phyloP scores from a whole-genome alignment of 768 basidiomycete species.

The Mycena floridula region DNA sequence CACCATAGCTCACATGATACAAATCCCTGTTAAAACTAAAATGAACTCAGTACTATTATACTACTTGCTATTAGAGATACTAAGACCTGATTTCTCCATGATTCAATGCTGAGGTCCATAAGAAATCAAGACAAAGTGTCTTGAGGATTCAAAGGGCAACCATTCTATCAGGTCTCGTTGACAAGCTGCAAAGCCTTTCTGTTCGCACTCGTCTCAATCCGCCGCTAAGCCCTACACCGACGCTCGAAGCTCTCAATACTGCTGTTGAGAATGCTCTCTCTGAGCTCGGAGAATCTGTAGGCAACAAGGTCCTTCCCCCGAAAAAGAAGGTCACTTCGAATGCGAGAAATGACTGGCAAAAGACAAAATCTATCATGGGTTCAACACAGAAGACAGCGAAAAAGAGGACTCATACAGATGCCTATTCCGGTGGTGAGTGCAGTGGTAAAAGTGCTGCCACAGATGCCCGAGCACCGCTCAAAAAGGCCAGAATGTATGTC shows the following conservation, averaged over 20 bases:
- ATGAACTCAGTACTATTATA: too few species aligned
- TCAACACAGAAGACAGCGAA: neutral
- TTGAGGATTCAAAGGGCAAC: too few species aligned
- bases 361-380: neutral
- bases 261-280: neutral
- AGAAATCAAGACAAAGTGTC: too few species aligned
- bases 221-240: neutral
- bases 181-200: neutral
- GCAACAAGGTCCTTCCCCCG: neutral
- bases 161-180: neutral
- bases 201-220: neutral
- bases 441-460: neutral
- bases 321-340: neutral
- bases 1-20: too few species aligned
- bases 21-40: too few species aligned
- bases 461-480: neutral
- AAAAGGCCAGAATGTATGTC: too few species aligned
- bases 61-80: too few species aligned
- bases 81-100: too few species aligned
- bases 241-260: neutral
- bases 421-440: neutral
- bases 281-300: neutral
- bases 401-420: neutral
- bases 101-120: too few species aligned
- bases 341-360: neutral